phyloP scores from a whole-genome alignment of 1,284 basidiomycete genomes.

The Cryptococcus sp. region DNA sequence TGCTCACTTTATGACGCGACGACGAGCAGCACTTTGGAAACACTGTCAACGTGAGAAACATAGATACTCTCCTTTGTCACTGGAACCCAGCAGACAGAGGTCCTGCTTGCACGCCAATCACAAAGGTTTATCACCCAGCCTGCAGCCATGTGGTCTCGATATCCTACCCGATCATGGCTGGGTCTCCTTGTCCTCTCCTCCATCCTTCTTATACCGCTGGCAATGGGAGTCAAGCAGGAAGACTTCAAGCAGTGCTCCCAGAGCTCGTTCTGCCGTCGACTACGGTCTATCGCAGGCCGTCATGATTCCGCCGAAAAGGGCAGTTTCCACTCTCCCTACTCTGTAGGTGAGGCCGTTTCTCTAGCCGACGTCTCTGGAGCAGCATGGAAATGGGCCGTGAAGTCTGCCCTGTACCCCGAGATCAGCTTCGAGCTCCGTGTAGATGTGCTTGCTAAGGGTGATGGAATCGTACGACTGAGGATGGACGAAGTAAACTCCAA shows the following conservation, averaged over 20 bases:
- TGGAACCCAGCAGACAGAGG: no score
- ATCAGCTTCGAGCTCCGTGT: slow-evolving; percentile 77
- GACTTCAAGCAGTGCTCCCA: slow-evolving; percentile 92
- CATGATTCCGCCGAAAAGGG: slow-evolving; percentile 60
- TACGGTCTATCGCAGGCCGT: slow-evolving; percentile 73
- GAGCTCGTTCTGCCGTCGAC: slow-evolving; percentile 85
- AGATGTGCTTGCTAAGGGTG: slow-evolving; percentile 66
- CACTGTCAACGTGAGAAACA: no score
- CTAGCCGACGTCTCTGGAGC: slow-evolving; percentile 29
- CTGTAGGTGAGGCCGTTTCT: slow-evolving; percentile 61
- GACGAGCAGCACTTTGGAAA: no score
- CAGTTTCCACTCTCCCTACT: slow-evolving; percentile 80
- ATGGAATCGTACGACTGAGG: slow-evolving; percentile 78
- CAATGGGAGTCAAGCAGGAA: slow-evolving; percentile 55
- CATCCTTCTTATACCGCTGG: slow-evolving; percentile 9
- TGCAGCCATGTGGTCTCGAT: no score
- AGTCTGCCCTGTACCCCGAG: slow-evolving; percentile 76
- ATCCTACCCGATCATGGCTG: no score
- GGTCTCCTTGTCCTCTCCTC: not conserved
- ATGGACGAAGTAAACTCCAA: slow-evolving; percentile 77
- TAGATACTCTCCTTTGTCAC: no score
- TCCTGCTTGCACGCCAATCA: no score
- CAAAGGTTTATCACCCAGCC: no score
- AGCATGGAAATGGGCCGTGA: slow-evolving; percentile 64
- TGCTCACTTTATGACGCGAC: no score